Base-by-base conservation (phyloP, 108 stramenopile genomes). In the Pseudonitzschia multiseries region DNA sequence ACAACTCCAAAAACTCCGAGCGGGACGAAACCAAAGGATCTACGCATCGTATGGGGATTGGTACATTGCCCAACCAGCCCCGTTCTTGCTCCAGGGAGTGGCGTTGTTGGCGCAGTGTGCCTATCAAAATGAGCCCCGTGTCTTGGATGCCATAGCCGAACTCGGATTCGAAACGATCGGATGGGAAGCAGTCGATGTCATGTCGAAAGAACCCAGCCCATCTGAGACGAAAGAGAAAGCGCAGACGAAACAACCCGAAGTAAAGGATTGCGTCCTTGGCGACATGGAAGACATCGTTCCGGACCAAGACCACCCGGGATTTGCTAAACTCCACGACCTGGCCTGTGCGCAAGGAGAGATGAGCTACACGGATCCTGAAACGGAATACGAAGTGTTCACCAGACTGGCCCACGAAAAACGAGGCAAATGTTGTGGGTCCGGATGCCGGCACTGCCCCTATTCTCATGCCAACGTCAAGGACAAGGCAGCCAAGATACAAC, bases 361-460 rank as follows among this genome's bases (percentile, higher is more conserved):
- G 43, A 75, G 63, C 17, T 97, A 97, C 70, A 74, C 26, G 13
- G 97, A 98, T 73, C 97, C 97, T 26, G 76, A 57, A 8, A 95
- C 96, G 0, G 95, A 92, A 0, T 97, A 91, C 71, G 81, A 68
- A 24, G 96, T 96, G 3, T 96, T 98, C 79, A 96, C 97, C 18
- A 84, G 89, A 62, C 65, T 91, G 24, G 90, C 93, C 12, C 95
- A 96, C 68, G 69, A 82, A 36, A 72, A 81, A 57, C 85, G 96
- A 51, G 97, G 96, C 5, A 92, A 78, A 65, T 98, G 97, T 76
- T 98, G 97, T 80, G 97, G 97, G 12, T 90, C 87, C 43, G 84
- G 83, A 32, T 98, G 97, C 85, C 81, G 97, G 9, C 97, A 97
- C 79, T 97, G 97, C 80, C 96, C 95, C 12, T 97, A 84, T 57